Evolutionary conservation across 208 protist genomes (phyloP).

Genomic region (Trypanosoma melophagium): DNA sequence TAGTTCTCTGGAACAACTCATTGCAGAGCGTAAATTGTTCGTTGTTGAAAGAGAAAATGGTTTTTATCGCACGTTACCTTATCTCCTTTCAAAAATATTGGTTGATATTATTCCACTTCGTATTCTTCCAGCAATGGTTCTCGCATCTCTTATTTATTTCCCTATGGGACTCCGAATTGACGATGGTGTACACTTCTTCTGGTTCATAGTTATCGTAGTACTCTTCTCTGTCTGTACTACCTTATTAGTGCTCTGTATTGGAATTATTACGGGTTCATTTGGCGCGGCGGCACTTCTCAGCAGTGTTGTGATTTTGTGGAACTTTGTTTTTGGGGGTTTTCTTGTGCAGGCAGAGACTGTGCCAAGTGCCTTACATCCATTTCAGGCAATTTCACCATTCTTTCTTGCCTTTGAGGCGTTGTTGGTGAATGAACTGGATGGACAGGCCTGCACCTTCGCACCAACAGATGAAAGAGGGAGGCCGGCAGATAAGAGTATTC

Average conservation of each 20-base stretch:
- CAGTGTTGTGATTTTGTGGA: slow-evolving; percentile 86
- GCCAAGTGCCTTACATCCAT: slow-evolving; percentile 53
- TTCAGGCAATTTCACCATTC: slow-evolving; percentile 82
- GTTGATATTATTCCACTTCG: slow-evolving; percentile 89
- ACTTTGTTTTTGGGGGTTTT: slow-evolving; percentile 91
- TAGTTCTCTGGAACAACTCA: slow-evolving; percentile 84
- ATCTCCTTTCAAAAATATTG: slow-evolving; percentile 88
- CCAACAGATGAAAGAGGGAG: slow-evolving; percentile 81
- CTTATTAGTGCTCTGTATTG: slow-evolving; percentile 78
- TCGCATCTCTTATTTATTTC: slow-evolving; percentile 89
- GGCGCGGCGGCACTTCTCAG: slow-evolving; percentile 82
- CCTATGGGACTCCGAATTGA: slow-evolving; percentile 89
- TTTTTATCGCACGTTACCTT: slow-evolving; percentile 84
- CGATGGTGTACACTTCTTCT: slow-evolving; percentile 80
- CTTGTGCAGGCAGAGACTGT: slow-evolving; percentile 89
- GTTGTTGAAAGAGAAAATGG: slow-evolving; percentile 88
- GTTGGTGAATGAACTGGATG: slow-evolving; percentile 92
- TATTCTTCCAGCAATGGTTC: slow-evolving; percentile 77
- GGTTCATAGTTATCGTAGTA: slow-evolving; percentile 80
- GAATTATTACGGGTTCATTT: slow-evolving; percentile 74
- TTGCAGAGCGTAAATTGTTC: slow-evolving; percentile 86
- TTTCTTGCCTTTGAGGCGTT: slow-evolving; percentile 90
- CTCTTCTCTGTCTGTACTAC: slow-evolving; percentile 87
- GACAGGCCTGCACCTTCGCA: slow-evolving; percentile 77
- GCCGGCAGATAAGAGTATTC: slow-evolving; percentile 45